These are phyloP conservation scores for Phytopythium kandeliae DNA, from an alignment of 352 stramenopile species.

Conservation along the genomic window DNA sequence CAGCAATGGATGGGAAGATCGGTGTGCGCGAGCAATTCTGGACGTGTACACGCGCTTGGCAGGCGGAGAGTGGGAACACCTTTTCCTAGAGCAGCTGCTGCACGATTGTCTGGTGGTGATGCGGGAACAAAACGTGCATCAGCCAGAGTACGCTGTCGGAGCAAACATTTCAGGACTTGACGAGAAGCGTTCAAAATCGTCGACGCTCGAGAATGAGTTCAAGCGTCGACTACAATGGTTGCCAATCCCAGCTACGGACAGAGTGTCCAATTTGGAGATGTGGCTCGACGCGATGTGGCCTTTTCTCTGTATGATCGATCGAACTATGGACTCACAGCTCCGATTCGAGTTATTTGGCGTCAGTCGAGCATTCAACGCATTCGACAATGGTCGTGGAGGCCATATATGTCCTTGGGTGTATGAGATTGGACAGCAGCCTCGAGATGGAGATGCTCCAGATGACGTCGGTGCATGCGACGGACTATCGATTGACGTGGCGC, in stretches of 20 bases:
- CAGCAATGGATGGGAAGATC: not conserved
- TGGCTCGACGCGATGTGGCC: constrained; percentile 3
- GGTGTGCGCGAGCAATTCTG: not conserved
- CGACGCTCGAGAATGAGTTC: not conserved
- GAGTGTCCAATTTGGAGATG: not conserved
- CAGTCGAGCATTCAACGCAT: not conserved
- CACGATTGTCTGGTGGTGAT: not conserved
- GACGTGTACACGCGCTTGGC: not conserved
- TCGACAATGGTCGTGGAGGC: not conserved
- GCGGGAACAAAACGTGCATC: not conserved
- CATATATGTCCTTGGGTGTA: not conserved
- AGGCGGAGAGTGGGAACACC: not conserved
- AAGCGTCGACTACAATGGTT: not conserved
- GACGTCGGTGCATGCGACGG: not conserved
- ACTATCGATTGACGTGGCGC: not conserved
- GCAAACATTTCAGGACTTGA: not conserved
- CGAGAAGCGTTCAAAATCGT: not conserved
- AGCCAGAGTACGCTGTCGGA: not conserved
- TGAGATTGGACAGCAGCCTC: not conserved
- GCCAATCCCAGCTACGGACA: not conserved
- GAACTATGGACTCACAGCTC: not conserved
- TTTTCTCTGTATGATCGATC: not conserved
- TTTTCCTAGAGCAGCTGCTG: not conserved
- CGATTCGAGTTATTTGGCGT: not conserved
- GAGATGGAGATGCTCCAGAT: not conserved